phyloP scores from a whole-genome alignment of 2,329 filamentous ascomycete species.

The Mariannaea elegans region DNA sequence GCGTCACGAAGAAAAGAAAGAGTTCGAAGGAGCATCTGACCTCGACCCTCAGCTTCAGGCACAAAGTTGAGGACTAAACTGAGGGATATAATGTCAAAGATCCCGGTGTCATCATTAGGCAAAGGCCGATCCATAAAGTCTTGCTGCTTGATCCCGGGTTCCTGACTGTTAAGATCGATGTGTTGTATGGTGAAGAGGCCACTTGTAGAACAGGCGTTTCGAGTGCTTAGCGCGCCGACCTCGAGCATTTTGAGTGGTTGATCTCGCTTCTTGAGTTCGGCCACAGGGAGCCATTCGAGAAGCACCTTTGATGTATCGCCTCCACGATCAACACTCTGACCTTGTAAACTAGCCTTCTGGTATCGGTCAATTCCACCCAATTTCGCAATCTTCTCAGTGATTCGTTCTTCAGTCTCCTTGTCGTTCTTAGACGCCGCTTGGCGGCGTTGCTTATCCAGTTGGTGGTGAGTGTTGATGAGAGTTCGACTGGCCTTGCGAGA shows the following conservation, averaged over 20 bases:
- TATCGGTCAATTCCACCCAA: slow-evolving; percentile 71
- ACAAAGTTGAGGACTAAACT: slow-evolving; percentile 96
- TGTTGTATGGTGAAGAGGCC: slow-evolving; percentile 76
- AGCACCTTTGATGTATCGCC: slow-evolving; percentile 73
- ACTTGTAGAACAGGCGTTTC: slow-evolving; percentile 83
- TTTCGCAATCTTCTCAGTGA: slow-evolving; percentile 63
- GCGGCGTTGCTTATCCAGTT: slow-evolving; percentile 68
- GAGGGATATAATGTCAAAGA: slow-evolving; percentile 90
- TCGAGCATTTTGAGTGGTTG: slow-evolving; percentile 76
- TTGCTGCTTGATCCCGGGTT: slow-evolving; percentile 81
- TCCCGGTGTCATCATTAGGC: slow-evolving; percentile 67
- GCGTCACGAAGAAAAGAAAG: slow-evolving; percentile 69
- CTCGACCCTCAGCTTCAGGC: slow-evolving; percentile 76
- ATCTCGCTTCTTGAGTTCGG: slow-evolving; percentile 37
- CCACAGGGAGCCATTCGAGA: slow-evolving; percentile 66
- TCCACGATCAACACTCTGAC: slow-evolving; percentile 71
- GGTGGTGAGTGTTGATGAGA: slow-evolving; percentile 73
- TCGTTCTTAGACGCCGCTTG: slow-evolving; percentile 66
- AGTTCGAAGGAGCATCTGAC: slow-evolving; percentile 85
- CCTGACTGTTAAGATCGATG: slow-evolving; percentile 92
- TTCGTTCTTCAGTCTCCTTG: slow-evolving; percentile 51
- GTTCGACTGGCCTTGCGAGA: slow-evolving; percentile 71
- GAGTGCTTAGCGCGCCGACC: slow-evolving; percentile 84
- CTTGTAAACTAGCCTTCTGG: slow-evolving; percentile 74
- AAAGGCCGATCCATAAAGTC: slow-evolving; percentile 93